These are phyloP conservation scores for Lactarius hatsudake DNA, from an alignment of 768 basidiomycete genomes.

Conservation along the genomic window DNA sequence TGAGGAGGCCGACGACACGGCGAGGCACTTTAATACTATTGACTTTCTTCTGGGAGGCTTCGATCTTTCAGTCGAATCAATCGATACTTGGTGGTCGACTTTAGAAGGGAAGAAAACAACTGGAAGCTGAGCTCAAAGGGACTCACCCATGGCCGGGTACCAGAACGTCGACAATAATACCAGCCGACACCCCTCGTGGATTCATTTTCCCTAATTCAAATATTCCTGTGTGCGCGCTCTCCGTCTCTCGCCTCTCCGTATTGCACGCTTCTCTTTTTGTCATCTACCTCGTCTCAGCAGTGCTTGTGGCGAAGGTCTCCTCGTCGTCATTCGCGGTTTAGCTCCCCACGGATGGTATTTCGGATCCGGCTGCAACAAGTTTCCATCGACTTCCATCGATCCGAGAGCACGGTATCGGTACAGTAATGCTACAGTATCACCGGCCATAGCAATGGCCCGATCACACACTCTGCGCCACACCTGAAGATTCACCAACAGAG, in stretches of 20 bases:
- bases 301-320: constrained; percentile 8
- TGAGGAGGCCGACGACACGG: not conserved
- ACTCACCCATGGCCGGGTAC: not conserved
- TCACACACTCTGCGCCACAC: not conserved
- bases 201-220: not conserved
- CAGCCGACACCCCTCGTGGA: no score
- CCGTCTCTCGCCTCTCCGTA: no score
- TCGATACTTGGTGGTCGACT: not conserved
- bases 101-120: not conserved
- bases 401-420: not conserved
- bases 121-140: not conserved
- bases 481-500: not conserved
- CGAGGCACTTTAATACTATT: not conserved
- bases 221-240: constrained; percentile 18
- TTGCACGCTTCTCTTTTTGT: not conserved
- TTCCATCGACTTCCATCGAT: not conserved
- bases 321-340: constrained; percentile 9
- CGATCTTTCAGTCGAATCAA: not conserved
- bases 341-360: constrained; percentile 5
- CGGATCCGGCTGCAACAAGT: not conserved
- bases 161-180: no score
- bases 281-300: not conserved
- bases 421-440: not conserved
- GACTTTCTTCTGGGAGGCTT: not conserved
- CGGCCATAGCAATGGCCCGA: not conserved